These are phyloP conservation scores for Acephala macrosclerotiorum DNA, from an alignment of 2,329 filamentous ascomycete species.

Conservation along the genomic window DNA sequence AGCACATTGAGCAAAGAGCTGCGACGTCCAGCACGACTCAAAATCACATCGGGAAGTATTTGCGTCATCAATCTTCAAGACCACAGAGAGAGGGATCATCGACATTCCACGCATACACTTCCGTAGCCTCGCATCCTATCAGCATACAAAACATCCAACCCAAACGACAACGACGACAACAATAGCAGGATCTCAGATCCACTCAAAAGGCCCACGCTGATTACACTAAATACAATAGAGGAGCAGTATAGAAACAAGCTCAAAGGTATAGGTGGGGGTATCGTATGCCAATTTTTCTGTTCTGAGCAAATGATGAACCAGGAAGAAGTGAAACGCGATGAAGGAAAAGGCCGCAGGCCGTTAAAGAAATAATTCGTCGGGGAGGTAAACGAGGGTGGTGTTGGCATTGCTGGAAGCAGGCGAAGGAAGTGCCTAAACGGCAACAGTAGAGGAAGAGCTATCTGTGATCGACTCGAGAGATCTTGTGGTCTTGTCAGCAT, in stretches of 20 bases:
- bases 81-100: not conserved
- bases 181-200: slow-evolving; percentile 11
- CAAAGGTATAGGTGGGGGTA: slow-evolving; percentile 30
- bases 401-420: not conserved
- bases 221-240: slow-evolving; percentile 9
- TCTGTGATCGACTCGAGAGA: slow-evolving; percentile 48
- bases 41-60: not conserved
- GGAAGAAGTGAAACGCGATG: slow-evolving; percentile 14
- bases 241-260: slow-evolving; percentile 1
- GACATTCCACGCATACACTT: not conserved
- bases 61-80: not conserved
- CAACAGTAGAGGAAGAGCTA: slow-evolving; percentile 25
- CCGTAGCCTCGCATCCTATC: not conserved
- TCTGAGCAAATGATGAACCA: slow-evolving; percentile 27
- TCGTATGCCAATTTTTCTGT: slow-evolving; percentile 28
- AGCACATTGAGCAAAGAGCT: too few species aligned
- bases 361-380: slow-evolving; percentile 19
- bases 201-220: slow-evolving; percentile 5
- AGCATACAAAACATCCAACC: slow-evolving; percentile 9
- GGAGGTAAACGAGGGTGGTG: slow-evolving; percentile 6
- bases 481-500: slow-evolving; percentile 27
- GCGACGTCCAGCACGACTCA: too few species aligned
- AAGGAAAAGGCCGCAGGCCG: slow-evolving; percentile 22
- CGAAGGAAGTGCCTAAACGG: slow-evolving; percentile 7
- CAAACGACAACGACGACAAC: not conserved